These are phyloP conservation scores for Fusarium temperatum DNA, from an alignment of 2,329 filamentous ascomycete species.

Conservation along the genomic window DNA sequence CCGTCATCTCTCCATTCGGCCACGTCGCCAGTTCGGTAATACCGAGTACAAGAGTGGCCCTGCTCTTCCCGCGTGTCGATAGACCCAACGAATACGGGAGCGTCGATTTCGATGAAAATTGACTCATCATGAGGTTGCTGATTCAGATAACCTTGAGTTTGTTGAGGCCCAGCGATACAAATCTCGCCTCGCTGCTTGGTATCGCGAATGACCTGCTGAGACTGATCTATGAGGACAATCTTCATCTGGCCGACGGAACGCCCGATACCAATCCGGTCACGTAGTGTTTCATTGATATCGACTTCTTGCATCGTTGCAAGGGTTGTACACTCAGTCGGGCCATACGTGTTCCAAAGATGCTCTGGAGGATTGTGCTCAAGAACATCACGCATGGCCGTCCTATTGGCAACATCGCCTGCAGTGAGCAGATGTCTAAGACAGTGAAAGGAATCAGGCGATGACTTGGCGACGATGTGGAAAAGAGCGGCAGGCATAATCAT, in stretches of 20 bases:
- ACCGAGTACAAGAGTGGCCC: not conserved
- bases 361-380: not conserved
- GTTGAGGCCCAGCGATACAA: not conserved
- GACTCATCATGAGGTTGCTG: not conserved
- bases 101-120: fast-evolving
- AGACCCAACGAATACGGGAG: fast-evolving
- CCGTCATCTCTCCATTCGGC: not conserved
- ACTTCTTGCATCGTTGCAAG: not conserved
- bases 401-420: not conserved
- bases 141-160: not conserved
- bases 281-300: not conserved
- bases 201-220: not conserved
- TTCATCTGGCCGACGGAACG: not conserved
- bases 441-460: not conserved
- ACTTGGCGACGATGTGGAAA: not conserved
- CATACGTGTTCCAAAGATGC: conserved; percentile 4
- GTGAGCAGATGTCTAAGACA: not conserved
- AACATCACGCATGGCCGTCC: not conserved
- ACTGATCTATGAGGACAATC: not conserved
- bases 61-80: no score
- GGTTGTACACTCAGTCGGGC: not conserved
- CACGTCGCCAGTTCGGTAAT: not conserved
- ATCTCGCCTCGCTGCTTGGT: not conserved
- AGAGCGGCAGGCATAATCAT: not conserved
- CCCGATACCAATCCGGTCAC: not conserved